These are phyloP conservation scores for Huntiella bhutanensis DNA, from an alignment of 2,329 filamentous ascomycete species.

Conservation along the genomic window DNA sequence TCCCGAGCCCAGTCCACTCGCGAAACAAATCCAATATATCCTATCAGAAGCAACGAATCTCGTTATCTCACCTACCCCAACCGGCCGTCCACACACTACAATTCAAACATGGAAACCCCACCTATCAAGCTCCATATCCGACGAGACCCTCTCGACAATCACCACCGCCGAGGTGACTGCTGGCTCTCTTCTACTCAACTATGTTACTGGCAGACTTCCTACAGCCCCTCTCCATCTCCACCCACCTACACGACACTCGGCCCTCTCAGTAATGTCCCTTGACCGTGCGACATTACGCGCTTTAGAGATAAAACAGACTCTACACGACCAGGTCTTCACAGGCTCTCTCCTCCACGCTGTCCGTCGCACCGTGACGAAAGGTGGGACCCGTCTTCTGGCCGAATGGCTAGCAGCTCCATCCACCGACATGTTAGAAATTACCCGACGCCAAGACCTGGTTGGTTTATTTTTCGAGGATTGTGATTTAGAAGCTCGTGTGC, in stretches of 20 bases:
- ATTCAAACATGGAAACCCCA: neutral
- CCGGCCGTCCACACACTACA: neutral
- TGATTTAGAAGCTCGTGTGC: conserved; percentile 50
- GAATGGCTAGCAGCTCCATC: conserved; percentile 71
- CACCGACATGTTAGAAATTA: conserved; percentile 65
- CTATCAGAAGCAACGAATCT: neutral
- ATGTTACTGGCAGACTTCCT: conserved; percentile 61
- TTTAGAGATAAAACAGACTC: conserved; percentile 72
- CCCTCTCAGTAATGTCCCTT: conserved; percentile 66
- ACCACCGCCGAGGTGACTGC: conserved; percentile 44
- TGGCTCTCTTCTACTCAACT: conserved; percentile 64
- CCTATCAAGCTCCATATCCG: neutral
- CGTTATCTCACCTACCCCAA: no score
- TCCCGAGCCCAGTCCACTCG: conserved; percentile 26
- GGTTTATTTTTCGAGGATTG: conserved; percentile 49
- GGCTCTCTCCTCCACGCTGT: conserved; percentile 85
- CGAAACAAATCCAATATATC: conserved; percentile 19
- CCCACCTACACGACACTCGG: conserved; percentile 55
- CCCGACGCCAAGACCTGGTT: conserved; percentile 63
- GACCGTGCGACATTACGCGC: conserved; percentile 83
- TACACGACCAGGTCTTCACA: conserved; percentile 57
- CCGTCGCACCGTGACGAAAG: conserved; percentile 75
- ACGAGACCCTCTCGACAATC: no score
- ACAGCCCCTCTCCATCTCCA: conserved; percentile 67
- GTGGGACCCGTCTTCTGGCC: conserved; percentile 66